Conservation (phyloP, 805 yeast species). For the Naumovozyma castellii region DNA sequence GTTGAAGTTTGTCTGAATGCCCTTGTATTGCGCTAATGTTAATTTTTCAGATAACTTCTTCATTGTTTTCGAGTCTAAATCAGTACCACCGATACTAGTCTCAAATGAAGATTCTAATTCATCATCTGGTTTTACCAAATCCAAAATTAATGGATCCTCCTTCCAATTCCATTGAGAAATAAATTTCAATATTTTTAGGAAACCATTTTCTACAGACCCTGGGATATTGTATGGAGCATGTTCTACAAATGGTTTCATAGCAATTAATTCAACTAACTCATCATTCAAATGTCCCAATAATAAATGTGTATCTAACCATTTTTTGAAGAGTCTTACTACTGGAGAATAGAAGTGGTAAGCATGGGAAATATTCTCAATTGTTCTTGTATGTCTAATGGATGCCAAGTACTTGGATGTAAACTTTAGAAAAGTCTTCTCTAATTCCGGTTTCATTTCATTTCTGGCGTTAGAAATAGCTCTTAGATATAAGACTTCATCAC, state of each 20-base stretch:
- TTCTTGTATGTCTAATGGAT: slow-evolving; percentile 70
- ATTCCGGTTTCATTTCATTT: slow-evolving; percentile 47
- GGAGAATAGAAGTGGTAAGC: slow-evolving; percentile 68
- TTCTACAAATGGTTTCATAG: slow-evolving; percentile 76
- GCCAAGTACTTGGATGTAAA: slow-evolving; percentile 58
- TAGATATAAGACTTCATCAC: slow-evolving; percentile 67
- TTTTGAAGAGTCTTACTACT: slow-evolving; percentile 74
- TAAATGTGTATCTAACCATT: slow-evolving; percentile 81
- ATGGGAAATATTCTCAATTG: slow-evolving; percentile 59
- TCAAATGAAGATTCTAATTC: slow-evolving; percentile 29
- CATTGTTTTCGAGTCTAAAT: slow-evolving; percentile 28
- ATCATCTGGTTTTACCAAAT: slow-evolving; percentile 47
- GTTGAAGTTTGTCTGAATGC: slow-evolving; percentile 55
- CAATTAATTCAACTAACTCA: slow-evolving; percentile 73
- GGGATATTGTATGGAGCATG: slow-evolving; percentile 81
- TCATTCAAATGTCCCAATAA: slow-evolving; percentile 63
- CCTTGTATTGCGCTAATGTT: slow-evolving; percentile 51
- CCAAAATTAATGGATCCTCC: slow-evolving; percentile 74
- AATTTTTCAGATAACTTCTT: slow-evolving; percentile 51
- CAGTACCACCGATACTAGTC: slow-evolving; percentile 22
- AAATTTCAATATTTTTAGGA: slow-evolving; percentile 61
- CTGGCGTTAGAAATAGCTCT: slow-evolving; percentile 61
- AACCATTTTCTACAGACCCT: slow-evolving; percentile 69
- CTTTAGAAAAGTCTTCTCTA: slow-evolving; percentile 53
- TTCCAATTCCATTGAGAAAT: slow-evolving; percentile 90